A percentile compares a stretch with the other conserved stretches of the same genome.
These are phyloP conservation scores for Eleusine indica DNA, from an alignment of 176 grass and related monocot species.

Conservation along the genomic window DNA sequence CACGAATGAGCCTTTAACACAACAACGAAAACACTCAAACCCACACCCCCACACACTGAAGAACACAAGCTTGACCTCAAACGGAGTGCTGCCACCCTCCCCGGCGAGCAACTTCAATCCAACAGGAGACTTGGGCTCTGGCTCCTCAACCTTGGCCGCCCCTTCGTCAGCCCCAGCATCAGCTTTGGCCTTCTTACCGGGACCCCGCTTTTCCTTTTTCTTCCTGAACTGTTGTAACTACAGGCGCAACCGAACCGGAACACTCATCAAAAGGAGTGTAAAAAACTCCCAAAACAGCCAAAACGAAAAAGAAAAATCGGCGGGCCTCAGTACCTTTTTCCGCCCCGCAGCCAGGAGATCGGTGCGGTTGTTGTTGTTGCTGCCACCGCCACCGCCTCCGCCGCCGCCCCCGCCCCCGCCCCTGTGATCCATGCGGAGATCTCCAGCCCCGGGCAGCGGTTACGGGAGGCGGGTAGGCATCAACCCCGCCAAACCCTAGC, in stretches of 20 bases:
- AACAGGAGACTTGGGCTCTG: conserved; percentile 40
- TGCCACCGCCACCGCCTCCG: background rate
- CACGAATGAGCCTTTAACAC: conserved; percentile 36
- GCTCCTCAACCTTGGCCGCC: conserved; percentile 2
- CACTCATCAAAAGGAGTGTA: conserved; percentile 16
- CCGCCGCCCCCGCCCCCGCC: conserved; percentile 35
- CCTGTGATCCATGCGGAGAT: conserved; percentile 65
- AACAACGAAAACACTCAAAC: conserved; percentile 13
- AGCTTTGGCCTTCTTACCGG: conserved; percentile 49
- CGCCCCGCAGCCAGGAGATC: conserved; percentile 89
- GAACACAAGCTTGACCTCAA: conserved; percentile 41
- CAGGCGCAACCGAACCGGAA: conserved; percentile 15
- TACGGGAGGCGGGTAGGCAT: conserved; percentile 48
- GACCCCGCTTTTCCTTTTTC: conserved; percentile 83
- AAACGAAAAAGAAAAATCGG: background rate
- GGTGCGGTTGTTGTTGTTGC: conserved; percentile 53
- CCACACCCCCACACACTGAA: background rate
- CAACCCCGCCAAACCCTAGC: conserved; percentile 35
- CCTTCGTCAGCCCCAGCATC: conserved; percentile 43
- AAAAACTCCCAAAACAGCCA: background rate
- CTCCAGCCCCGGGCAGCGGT: conserved; percentile 32
- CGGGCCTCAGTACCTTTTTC: conserved; percentile 62
- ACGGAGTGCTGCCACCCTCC: conserved; percentile 41
- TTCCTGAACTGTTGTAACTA: conserved; percentile 95
- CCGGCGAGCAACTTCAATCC: conserved; percentile 45